Base-by-base conservation (phyloP, 441 rosid species). In the Rhodomyrtus psidioides region DNA sequence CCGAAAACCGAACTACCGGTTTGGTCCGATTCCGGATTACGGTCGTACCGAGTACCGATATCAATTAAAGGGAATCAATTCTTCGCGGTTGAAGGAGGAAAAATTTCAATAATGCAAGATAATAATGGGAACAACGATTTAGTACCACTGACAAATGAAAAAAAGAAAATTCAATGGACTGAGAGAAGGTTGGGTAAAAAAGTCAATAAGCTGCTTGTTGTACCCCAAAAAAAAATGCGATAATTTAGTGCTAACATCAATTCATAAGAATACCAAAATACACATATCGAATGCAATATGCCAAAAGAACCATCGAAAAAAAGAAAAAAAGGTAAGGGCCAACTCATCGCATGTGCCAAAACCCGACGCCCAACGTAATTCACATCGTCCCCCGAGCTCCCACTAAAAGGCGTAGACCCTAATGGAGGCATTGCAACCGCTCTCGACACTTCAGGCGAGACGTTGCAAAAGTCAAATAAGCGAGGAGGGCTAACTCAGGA, bases 141-240 rank as follows among this genome's bases (percentile, higher is more conserved):
- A 34, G 34, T 34, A 34, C 34, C 34, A 34, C 4, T 34, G 4
- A 34, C 34, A 34, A 34, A 34, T 34, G 34, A 34, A n/a, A n/a
- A n/a, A n/a, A n/a, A n/a, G n/a, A n/a, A n/a, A n/a, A n/a, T n/a
- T n/a, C n/a, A n/a, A n/a, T n/a, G n/a, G n/a, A n/a, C n/a, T n/a
- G n/a, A n/a, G n/a, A n/a, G n/a, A n/a, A n/a, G n/a, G n/a, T n/a
- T n/a, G n/a, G n/a, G n/a, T n/a, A n/a, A n/a, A n/a, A n/a, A n/a
- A n/a, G n/a, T n/a, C n/a, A n/a, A n/a, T n/a, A n/a, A n/a, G n/a
- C n/a, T n/a, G 9, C 9, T 58, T 58, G 0, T 0, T 6, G 4
- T 58, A 58, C 6, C 2, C 0, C 1, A 26, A 0, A 57, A 0
- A 58, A n/a, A 57, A 2, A 12, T 0, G 27, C 3, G 10, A 1